Percentiles rank a stretch among this genome's conserved stretches.
Evolutionary conservation across 2,329 filamentous ascomycete genomes (phyloP).

Genomic region (Alternaria hordeiaustralica): DNA sequence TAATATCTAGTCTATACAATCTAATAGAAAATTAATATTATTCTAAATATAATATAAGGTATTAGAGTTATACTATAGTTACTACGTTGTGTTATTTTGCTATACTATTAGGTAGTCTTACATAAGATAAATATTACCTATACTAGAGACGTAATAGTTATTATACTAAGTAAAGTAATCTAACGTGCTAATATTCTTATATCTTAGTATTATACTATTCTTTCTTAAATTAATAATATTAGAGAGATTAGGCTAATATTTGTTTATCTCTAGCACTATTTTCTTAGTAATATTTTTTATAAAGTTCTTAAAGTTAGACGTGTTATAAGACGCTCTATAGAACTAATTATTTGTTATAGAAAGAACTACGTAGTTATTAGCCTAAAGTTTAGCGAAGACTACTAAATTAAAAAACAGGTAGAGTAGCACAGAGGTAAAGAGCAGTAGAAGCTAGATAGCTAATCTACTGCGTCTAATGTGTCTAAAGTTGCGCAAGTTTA

Average conservation of each 20-base stretch:
- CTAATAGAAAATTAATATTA: not conserved
- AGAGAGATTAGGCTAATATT: not conserved
- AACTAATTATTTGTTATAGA: slow-evolving; percentile 21
- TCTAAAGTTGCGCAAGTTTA: slow-evolving; percentile 31
- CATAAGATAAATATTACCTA: slow-evolving; percentile 21
- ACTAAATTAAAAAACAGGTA: slow-evolving; percentile 30
- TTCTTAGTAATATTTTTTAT: not conserved
- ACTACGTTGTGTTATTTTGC: slow-evolving; percentile 3
- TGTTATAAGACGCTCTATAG: slow-evolving; percentile 11
- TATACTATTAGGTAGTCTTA: slow-evolving; percentile 11
- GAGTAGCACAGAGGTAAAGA: slow-evolving; percentile 17
- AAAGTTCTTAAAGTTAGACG: not conserved
- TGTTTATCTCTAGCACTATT: not conserved
- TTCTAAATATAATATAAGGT: not conserved
- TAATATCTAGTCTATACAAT: not conserved
- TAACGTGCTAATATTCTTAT: not conserved
- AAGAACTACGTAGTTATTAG: slow-evolving; percentile 21
- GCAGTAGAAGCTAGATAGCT: slow-evolving; percentile 9
- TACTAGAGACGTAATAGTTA: slow-evolving; percentile 14
- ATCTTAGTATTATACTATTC: not conserved
- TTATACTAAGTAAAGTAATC: slow-evolving; percentile 17
- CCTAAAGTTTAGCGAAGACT: slow-evolving; percentile 21
- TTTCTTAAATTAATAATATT: not conserved
- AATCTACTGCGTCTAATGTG: slow-evolving; percentile 1
- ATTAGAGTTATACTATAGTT: not conserved